Base-by-base conservation (phyloP, 2,329 filamentous ascomycete genomes). In the Colletotrichum camelliae region DNA sequence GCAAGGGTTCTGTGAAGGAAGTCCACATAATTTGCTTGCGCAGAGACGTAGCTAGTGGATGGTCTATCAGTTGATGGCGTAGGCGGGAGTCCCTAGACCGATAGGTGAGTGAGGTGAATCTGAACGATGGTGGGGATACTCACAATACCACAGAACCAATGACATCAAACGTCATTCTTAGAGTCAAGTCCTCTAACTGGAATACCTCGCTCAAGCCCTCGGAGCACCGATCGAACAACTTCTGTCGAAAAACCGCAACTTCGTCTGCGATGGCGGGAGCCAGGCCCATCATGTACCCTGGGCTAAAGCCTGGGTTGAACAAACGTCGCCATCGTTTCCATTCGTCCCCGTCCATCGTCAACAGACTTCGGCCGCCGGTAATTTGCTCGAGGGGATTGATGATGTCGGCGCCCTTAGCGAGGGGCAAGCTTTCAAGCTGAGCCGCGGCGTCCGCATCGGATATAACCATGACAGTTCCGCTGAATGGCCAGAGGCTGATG, bases 121-220 rank as follows among this genome's bases (percentile, higher is more conserved):
- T 18, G 8, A 9, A 3, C 29, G 5, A 9, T 6, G 7, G 10
- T 1, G 5, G 33, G 18, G 9, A 9, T 10, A 74, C 72, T 61
- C 16, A 69, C 82, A 86, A 74, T 2, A 83, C 80, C 13, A 83
- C 81, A 21, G 83, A 81, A 18, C 79, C 79, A 60, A 86, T 87
- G 33, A 87, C 80, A 67, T 87, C 86, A 15, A 86, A 83, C 0
- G 85, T 84, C 15, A 87, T 77, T 64, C 84, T 84, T 10, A 81
- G 83, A 1, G 85, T 82, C n/a, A 80, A 81, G 13, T 82, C 77
- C 70, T 86, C 82, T 13, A 87, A 77, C 27, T 60, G 48, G 10
- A 74, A 74, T 18, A 78, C 71, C 39, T 83, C 58, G 15, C 60
- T 70, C n/a, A 24, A 16, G 1, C 66, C 66, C 4, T n/a, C n/a